Base-by-base conservation (phyloP, 1,139 yeast species). In the Wickerhamomyces sp. region DNA sequence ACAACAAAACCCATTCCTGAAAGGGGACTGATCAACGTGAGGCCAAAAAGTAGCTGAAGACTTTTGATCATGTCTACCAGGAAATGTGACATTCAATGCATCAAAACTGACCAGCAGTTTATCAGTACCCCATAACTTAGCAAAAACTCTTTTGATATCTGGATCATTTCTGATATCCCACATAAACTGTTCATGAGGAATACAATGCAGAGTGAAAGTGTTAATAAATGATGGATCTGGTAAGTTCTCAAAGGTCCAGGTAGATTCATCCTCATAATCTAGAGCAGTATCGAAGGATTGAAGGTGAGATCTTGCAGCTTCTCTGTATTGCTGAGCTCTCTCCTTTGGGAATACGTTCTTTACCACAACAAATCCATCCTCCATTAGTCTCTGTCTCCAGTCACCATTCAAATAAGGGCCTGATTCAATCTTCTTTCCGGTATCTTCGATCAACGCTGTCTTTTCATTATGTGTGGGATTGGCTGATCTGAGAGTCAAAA, bases 81-180 rank as follows among this genome's bases (percentile, higher is more conserved):
- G 61, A 10, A 58, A 45, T 10, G 54, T 43, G 11, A 57, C 41
- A 40, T 57, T 58, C 36, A 58, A 43, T 10, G 54, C 58, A 38
- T 58, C 61, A 47, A 55, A 57, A 27, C 55, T 51, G 6, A 49
- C 60, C 4, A 58, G 36, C 15, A 58, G 44, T 39, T 58, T 48
- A 14, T 57, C 54, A 3, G 61, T 58, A 4, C 58, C 59, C 59
- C 59, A 58, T n/a, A 58, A 31, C 30, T 52, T 42, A 7, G 41
- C 51, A 44, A 57, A 58, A 10, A 50, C 48, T 6, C 41, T 46
- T 23, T 50, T 34, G 31, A 58, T 54, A n/a, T 54, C 56, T 14
- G 42, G 47, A 34, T 58, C 61, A 40, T 38, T 40, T 48, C 60
- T 54, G 4, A 53, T 43, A 33, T 60, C 62, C 63, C 63, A 59